phyloP scores from a whole-genome alignment of 176 grass and related monocot genomes.

The Avena insularis region DNA sequence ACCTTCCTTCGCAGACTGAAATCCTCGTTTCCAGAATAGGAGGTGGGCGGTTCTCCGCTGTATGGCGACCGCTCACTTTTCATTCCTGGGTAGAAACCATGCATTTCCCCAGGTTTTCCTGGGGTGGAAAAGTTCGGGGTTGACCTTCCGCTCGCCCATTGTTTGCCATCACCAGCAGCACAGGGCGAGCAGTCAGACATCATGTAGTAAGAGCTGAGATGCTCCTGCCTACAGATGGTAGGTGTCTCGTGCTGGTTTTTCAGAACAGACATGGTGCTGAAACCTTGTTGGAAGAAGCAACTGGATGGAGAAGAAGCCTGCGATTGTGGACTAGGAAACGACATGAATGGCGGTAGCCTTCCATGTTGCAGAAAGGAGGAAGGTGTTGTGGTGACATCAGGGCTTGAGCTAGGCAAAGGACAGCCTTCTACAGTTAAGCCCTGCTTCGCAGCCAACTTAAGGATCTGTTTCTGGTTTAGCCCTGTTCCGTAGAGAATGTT shows the following conservation, averaged over 20 bases:
- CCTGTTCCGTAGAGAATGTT: conserved; percentile 88
- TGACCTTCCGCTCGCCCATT: conserved; percentile 46
- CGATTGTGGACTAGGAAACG: conserved; percentile 52
- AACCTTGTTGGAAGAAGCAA: conserved; percentile 88
- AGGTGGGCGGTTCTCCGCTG: conserved; percentile 32
- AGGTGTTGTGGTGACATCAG: conserved; percentile 39
- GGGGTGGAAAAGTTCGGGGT: conserved; percentile 50
- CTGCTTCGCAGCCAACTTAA: conserved; percentile 81
- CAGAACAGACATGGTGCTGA: conserved; percentile 64
- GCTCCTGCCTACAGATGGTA: conserved; percentile 68
- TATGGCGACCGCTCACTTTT: conserved; percentile 5
- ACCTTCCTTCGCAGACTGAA: conserved; percentile 58
- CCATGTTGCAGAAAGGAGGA: conserved; percentile 41
- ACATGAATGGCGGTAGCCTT: conserved; percentile 51
- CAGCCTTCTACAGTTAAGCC: conserved; percentile 85
- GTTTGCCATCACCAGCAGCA: conserved; percentile 50
- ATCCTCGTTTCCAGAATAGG: conserved; percentile 43
- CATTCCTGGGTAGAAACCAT: conserved; percentile 27
- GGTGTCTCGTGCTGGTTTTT: conserved; percentile 57
- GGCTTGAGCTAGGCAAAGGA: conserved; percentile 56
- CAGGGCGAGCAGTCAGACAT: conserved; percentile 51
- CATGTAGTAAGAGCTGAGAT: conserved; percentile 77
- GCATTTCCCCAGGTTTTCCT: conserved; percentile 48
- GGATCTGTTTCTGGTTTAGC: conserved; percentile 90
- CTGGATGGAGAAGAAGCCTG: conserved; percentile 48